Percentiles rank a stretch among this genome's conserved stretches.
These are phyloP conservation scores for Penicillium waksmanii DNA, from an alignment of 495 filamentous ascomycete species.

Conservation along the genomic window DNA sequence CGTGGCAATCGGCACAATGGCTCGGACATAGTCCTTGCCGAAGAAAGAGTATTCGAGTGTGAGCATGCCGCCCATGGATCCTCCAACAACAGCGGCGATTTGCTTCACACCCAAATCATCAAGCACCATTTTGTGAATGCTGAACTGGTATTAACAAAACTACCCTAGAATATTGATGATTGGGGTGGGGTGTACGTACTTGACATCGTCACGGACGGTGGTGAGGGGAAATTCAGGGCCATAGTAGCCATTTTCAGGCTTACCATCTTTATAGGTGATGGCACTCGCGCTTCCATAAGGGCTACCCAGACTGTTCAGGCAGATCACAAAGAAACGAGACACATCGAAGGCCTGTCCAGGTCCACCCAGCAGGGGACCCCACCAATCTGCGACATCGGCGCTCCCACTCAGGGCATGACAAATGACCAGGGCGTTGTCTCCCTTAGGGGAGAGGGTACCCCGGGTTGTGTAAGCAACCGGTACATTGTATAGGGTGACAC, in stretches of 20 bases:
- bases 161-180: background rate
- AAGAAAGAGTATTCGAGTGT: conserved; percentile 97
- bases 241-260: conserved; percentile 74
- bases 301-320: conserved; percentile 94
- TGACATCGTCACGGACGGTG: conserved; percentile 93
- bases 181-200: conserved; percentile 54
- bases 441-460: conserved; percentile 71
- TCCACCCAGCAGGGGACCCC: conserved; percentile 91
- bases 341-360: conserved; percentile 90
- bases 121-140: conserved; percentile 87
- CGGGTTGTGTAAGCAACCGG: conserved; percentile 91
- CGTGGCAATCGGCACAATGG: conserved; percentile 92
- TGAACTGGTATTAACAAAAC: conserved; percentile 40
- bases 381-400: conserved; percentile 97
- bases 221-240: conserved; percentile 96
- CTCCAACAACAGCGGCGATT: conserved; percentile 87
- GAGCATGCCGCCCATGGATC: conserved; percentile 99
- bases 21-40: conserved; percentile 88
- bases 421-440: conserved; percentile 94
- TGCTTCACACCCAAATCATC: conserved; percentile 87
- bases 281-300: conserved; percentile 97
- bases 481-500: conserved; percentile 82
- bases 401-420: conserved; percentile 97
- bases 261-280: conserved; percentile 82
- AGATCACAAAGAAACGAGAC: conserved; percentile 90